A percentile compares a stretch with the other conserved stretches of the same genome.
Conservation (phyloP, 1,139 yeast genomes). For the Eremothecium cymbalariae region DNA sequence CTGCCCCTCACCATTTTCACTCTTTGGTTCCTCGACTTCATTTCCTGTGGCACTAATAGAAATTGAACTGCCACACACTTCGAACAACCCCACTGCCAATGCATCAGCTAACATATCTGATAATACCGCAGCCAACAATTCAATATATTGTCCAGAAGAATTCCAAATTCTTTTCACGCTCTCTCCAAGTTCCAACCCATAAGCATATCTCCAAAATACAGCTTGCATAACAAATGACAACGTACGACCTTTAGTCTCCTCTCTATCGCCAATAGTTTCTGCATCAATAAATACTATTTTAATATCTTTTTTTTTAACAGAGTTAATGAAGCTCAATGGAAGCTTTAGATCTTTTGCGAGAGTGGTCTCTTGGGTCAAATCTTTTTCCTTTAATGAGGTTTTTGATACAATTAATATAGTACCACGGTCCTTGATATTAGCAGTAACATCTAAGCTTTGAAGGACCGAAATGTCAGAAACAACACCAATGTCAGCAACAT, state of each 20-base stretch:
- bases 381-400: conserved; percentile 19
- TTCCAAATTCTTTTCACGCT: conserved; percentile 76
- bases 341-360: conserved; percentile 42
- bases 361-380: conserved; percentile 24
- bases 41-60: too few relatives aligned
- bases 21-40: too few relatives aligned
- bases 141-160: conserved; percentile 76
- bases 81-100: too few relatives aligned
- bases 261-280: conserved; percentile 49
- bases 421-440: conserved; percentile 51
- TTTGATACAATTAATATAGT: conserved; percentile 41
- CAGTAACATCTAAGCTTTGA: conserved; percentile 50
- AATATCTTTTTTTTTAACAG: conserved; percentile 48
- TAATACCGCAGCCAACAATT: conserved; percentile 73
- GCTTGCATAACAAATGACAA: conserved; percentile 67
- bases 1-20: conserved; percentile 43
- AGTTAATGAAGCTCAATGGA: conserved; percentile 45
- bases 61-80: too few relatives aligned
- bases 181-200: conserved; percentile 48
- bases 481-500: conserved; percentile 54
- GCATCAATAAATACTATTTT: conserved; percentile 50
- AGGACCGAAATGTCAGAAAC: conserved; percentile 54
- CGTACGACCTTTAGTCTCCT: conserved; percentile 71
- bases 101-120: conserved; percentile 55
- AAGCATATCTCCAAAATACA: conserved; percentile 69